Base-by-base conservation (phyloP, 2,329 filamentous ascomycete genomes). In the Colletotrichum lini region DNA sequence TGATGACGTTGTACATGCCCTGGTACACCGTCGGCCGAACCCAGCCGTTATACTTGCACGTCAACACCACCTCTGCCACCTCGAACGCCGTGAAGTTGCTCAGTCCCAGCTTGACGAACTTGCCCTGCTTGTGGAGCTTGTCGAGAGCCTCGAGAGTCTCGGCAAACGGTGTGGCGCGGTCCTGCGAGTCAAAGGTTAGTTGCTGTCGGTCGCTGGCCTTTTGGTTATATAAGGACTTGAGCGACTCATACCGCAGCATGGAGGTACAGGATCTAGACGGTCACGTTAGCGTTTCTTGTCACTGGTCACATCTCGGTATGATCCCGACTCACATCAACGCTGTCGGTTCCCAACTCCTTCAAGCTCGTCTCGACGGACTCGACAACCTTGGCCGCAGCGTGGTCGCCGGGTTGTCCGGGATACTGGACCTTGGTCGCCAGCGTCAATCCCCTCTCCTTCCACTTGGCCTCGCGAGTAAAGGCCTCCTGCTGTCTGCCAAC, bases 1-100 rank as follows among this genome's bases (percentile, higher is more conserved):
- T 94, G 75, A 95, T 93, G 68, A 89, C 90, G 80, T 96, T 96
- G 82, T 96, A 96, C 93, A 97, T 96, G 76, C 88, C 95, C 81
- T 96, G 94, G 81, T 94, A 97, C 67, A 97, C 90, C 0, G 92
- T 94, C 1, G 94, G 94, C 49, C 92, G 89, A 18, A 97, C 93
- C 93, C 93, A 97, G 72, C 89, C 89, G 77, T 93, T 91, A 82
- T 93, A 90, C 76, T 92, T 92, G 85, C 93, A 96, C 49, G 91
- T 92, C 80, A 94, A 89, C 68, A 92, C 92, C 12, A 97, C 89
- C 82, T 98, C 95, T 0, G 94, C 94, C 12, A 98, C 93, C 80
- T 98, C 95, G 78, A 92, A 96, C 0, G 94, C 92, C 0, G 94
- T 93, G 79, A 91, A 98, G 83, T 98, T 98, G 76, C 90, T 93